A percentile compares a stretch with the other conserved stretches of the same genome.
These are phyloP conservation scores for Candida berthetii DNA, from an alignment of 805 yeast genomes.

Conservation along the genomic window DNA sequence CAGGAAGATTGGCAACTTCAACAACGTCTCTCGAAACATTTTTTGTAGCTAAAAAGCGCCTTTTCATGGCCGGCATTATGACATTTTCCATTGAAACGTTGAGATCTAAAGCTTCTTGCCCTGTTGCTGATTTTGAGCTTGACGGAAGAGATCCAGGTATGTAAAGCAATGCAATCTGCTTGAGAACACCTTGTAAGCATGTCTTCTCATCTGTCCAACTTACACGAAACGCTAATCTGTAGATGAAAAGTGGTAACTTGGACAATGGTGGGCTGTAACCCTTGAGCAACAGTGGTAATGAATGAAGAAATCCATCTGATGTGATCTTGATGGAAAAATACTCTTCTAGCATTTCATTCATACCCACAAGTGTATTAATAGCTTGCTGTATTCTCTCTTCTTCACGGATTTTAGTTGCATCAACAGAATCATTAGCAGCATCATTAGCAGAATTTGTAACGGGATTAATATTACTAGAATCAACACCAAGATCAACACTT, in stretches of 20 bases:
- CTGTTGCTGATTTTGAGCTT: background rate
- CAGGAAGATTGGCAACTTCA: slow-evolving; percentile 89
- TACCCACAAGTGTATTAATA: slow-evolving; percentile 15
- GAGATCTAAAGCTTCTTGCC: slow-evolving; percentile 22
- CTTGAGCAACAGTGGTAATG: slow-evolving; percentile 65
- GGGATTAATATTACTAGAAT: too few relatives aligned
- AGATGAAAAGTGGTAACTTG: slow-evolving; percentile 64
- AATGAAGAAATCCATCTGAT: slow-evolving; percentile 28
- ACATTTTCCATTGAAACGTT: slow-evolving; percentile 43
- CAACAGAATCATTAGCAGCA: too few relatives aligned
- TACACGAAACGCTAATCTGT: slow-evolving; percentile 50
- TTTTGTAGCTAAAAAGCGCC: slow-evolving; percentile 58
- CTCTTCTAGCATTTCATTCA: slow-evolving; percentile 76
- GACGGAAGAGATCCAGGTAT: slow-evolving; percentile 42
- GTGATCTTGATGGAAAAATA: slow-evolving; percentile 57
- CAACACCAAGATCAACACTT: too few relatives aligned
- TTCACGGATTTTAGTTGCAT: too few relatives aligned
- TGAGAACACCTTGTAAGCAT: slow-evolving; percentile 61
- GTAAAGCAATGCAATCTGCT: slow-evolving; percentile 67
- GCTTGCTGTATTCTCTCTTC: too few relatives aligned
- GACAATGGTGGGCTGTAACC: slow-evolving; percentile 55
- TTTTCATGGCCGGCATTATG: slow-evolving; percentile 61
- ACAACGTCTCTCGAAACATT: slow-evolving; percentile 47
- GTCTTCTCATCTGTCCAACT: slow-evolving; percentile 62
- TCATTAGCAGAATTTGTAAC: too few relatives aligned